Percentiles rank a stretch among this genome's conserved stretches.
These are phyloP conservation scores for Hypoxylon sp. DNA, from an alignment of 2,329 filamentous ascomycete species.

Conservation along the genomic window DNA sequence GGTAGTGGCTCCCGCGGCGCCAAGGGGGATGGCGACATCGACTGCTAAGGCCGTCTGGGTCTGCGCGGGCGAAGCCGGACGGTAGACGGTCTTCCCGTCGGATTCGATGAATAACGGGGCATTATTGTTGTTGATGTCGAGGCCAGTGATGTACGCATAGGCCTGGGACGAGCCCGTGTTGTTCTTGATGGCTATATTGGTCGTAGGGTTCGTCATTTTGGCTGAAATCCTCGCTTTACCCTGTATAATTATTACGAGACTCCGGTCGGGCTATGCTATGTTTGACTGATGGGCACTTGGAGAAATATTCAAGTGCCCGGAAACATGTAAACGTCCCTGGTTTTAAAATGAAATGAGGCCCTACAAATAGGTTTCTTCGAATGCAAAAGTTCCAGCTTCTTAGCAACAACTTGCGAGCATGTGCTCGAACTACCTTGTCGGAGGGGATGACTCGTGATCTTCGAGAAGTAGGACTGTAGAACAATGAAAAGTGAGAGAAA, in stretches of 20 bases:
- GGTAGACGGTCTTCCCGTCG: conserved; percentile 76
- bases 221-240: conserved; percentile 1
- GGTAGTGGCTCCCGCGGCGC: conserved; percentile 69
- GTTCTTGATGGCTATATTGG: conserved; percentile 75
- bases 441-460: conserved; percentile 40
- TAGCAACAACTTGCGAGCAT: conserved; percentile 34
- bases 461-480: conserved; percentile 19
- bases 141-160: conserved; percentile 79
- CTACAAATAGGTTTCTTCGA: conserved; percentile 8
- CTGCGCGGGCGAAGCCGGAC: conserved; percentile 69
- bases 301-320: conserved; percentile 5
- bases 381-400: conserved; percentile 21
- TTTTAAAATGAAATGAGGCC: conserved; percentile 14
- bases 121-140: conserved; percentile 70
- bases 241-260: conserved; percentile 11
- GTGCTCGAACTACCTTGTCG: conserved; percentile 44
- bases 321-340: conserved; percentile 3
- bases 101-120: conserved; percentile 72
- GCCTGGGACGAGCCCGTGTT: conserved; percentile 70
- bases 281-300: conserved; percentile 14
- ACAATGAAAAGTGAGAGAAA: conserved; percentile 15
- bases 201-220: conserved; percentile 58
- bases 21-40: conserved; percentile 74
- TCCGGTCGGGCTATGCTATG: conserved; percentile 7
- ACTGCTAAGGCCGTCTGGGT: conserved; percentile 65